phyloP scores from a whole-genome alignment of 2,329 filamentous ascomycete species.

The Pyrenophora graminea region DNA sequence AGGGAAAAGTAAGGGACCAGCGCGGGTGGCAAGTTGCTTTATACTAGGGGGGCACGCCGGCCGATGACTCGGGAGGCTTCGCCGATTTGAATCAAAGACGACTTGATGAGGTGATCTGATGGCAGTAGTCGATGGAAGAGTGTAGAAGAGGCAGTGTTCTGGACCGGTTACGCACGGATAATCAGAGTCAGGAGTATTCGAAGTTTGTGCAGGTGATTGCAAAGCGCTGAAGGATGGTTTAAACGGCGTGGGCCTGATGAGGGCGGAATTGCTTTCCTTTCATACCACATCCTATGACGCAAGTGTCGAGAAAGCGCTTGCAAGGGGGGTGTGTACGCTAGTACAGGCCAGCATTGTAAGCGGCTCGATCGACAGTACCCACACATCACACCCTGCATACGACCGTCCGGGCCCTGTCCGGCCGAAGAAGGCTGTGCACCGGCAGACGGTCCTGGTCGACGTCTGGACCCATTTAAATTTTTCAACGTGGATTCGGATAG shows the following conservation, averaged over 20 bases:
- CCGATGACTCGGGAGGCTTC: slow-evolving; percentile 38
- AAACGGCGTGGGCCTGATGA: slow-evolving; percentile 27
- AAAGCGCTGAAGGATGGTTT: slow-evolving; percentile 43
- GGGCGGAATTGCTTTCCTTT: slow-evolving; percentile 31
- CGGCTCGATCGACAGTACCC: slow-evolving; percentile 23
- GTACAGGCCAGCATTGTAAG: slow-evolving; percentile 2
- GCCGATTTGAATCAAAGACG: slow-evolving; percentile 26
- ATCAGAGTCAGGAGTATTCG: slow-evolving; percentile 28
- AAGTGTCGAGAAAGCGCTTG: slow-evolving; percentile 8
- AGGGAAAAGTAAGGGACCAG: slow-evolving; percentile 37
- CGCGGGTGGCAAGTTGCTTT: slow-evolving; percentile 46
- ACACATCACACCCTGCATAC: slow-evolving; percentile 20
- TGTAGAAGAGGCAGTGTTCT: slow-evolving; percentile 30
- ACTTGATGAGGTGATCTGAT: slow-evolving; percentile 42
- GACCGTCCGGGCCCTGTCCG: slow-evolving; percentile 18
- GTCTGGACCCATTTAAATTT: slow-evolving; percentile 18
- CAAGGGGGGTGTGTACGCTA: slow-evolving; percentile 25
- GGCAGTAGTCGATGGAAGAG: slow-evolving; percentile 32
- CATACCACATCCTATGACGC: slow-evolving; percentile 28
- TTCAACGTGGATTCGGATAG: slow-evolving; percentile 29
- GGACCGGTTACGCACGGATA: slow-evolving; percentile 33
- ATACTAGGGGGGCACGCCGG: slow-evolving; percentile 39
- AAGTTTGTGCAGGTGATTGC: slow-evolving; percentile 32
- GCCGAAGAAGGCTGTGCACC: slow-evolving; percentile 26
- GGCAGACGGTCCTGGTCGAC: slow-evolving; percentile 12